Base-by-base conservation (phyloP, 176 grass and related monocot genomes). In the Eleusine coracana region DNA sequence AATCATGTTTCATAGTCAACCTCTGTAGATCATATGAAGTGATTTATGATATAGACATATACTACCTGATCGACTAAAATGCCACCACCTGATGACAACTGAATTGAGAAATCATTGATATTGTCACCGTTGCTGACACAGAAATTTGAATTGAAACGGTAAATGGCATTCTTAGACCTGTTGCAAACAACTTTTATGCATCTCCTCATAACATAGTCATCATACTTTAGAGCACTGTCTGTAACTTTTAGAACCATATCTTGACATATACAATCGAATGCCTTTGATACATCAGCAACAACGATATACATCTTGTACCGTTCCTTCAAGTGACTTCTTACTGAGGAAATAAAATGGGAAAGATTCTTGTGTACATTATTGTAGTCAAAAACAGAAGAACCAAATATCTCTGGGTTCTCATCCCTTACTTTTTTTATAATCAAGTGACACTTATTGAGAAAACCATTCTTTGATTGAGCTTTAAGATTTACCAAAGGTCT, bases 381-480 rank as follows among this genome's bases (percentile, higher is more conserved):
- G 69, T 95, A 95, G 68, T 95, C 89, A 55, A 95, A 98, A 81
- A 98, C 96, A 76, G 96, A 93, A 73, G 90, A 98, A 84, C 96
- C 96, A 71, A 98, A 83, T 71, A 88, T 79, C 69, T 98, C 80
- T 27, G 96, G 90, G 54, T 91, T 87, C 15, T 98, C 86, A 85
- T 82, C 58, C 84, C 79, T 93, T 15, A 85, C 25, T 76, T 63
- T 91, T 79, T 86, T 93, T 62, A 98, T 73, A 86, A 98, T 76
- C 25, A 87, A 65, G 65, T 91, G 71, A 37, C 90, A 80, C 37
- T 91, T 92, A 45, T 68, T 80, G 66, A 91, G 86, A 78, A 65
- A 17, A 17, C 5, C 71, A 85, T 93, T 7, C 79, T 71, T 86
- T 62, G 88, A 80, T 90, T 90, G 80, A 88, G 70, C 66, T 81